Evolutionary conservation across 2,329 filamentous ascomycete species (phyloP).

Genomic region (Aphanocladium album): DNA sequence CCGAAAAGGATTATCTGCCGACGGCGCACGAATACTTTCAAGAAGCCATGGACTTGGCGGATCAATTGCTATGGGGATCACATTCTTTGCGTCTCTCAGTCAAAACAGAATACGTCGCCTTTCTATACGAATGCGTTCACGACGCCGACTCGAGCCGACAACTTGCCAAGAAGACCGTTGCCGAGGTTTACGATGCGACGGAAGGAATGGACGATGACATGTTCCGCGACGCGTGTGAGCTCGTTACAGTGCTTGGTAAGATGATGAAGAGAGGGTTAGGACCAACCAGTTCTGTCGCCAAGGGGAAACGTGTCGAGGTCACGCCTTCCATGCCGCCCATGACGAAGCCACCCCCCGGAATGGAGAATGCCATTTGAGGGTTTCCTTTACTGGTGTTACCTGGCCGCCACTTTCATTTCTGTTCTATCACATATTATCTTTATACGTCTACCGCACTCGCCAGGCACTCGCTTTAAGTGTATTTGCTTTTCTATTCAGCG

Average conservation of each 20-base stretch:
- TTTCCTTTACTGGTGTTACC: neutral
- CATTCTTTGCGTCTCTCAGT: conserved; percentile 86
- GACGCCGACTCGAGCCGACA: conserved; percentile 71
- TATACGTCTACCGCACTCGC: neutral
- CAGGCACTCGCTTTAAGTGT: neutral
- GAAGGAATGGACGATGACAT: conserved; percentile 95
- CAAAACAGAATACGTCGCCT: conserved; percentile 88
- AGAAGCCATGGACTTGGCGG: conserved; percentile 69
- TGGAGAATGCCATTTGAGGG: conserved; percentile 7
- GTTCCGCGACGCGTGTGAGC: conserved; percentile 84
- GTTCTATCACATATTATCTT: neutral
- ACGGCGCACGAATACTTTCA: conserved; percentile 77
- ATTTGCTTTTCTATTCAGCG: neutral
- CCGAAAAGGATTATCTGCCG: conserved; percentile 73
- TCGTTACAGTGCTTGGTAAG: conserved; percentile 78
- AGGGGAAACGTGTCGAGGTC: conserved; percentile 15
- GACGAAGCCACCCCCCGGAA: neutral
- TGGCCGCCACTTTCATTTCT: neutral
- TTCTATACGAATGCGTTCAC: conserved; percentile 87
- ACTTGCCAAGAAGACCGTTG: conserved; percentile 76
- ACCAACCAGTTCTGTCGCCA: conserved; percentile 12
- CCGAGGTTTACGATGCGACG: conserved; percentile 84
- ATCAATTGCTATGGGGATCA: conserved; percentile 73
- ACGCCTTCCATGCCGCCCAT: conserved; percentile 23
- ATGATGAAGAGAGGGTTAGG: conserved; percentile 76